Percentiles rank a stretch among this genome's conserved stretches.
These are phyloP conservation scores for Tuber aestivum DNA, from an alignment of 495 filamentous ascomycete species.

Conservation along the genomic window DNA sequence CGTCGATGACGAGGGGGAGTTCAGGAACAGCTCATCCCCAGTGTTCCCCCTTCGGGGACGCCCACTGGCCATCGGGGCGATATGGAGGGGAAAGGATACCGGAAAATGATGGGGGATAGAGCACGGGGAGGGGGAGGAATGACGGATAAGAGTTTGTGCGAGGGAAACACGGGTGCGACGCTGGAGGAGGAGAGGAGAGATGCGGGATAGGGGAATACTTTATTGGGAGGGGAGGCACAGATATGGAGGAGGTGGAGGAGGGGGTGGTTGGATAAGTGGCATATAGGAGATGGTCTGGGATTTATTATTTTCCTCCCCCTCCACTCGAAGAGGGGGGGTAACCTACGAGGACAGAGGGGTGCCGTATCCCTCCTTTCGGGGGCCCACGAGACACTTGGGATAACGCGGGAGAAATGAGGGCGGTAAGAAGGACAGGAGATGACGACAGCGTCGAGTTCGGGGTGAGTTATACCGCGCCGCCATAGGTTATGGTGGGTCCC, in stretches of 20 bases:
- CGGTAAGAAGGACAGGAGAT: slow-evolving; percentile 7
- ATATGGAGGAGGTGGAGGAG: slow-evolving; percentile 2
- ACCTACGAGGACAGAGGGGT: neutral
- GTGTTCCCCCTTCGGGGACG: slow-evolving; percentile 31
- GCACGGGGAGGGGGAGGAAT: slow-evolving; percentile 1
- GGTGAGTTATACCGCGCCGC: slow-evolving; percentile 24
- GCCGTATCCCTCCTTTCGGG: neutral
- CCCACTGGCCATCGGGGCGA: slow-evolving; percentile 30
- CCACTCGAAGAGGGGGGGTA: neutral
- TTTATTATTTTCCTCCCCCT: neutral
- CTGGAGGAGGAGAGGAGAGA: neutral
- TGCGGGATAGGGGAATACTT: neutral
- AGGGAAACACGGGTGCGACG: neutral
- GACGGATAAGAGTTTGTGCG: neutral
- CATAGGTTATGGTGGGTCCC: slow-evolving; percentile 34
- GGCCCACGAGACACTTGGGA: slow-evolving; percentile 14
- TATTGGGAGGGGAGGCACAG: slow-evolving; percentile 10
- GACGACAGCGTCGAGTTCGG: slow-evolving; percentile 15
- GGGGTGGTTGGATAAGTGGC: slow-evolving; percentile 8
- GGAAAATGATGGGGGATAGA: slow-evolving; percentile 1
- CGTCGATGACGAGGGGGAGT: slow-evolving; percentile 42
- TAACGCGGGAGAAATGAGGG: neutral
- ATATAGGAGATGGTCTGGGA: neutral
- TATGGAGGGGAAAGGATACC: slow-evolving; percentile 4
- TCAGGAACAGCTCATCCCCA: slow-evolving; percentile 69